phyloP scores from a whole-genome alignment of 2,329 filamentous ascomycete species.

The Verruconis gallopava region DNA sequence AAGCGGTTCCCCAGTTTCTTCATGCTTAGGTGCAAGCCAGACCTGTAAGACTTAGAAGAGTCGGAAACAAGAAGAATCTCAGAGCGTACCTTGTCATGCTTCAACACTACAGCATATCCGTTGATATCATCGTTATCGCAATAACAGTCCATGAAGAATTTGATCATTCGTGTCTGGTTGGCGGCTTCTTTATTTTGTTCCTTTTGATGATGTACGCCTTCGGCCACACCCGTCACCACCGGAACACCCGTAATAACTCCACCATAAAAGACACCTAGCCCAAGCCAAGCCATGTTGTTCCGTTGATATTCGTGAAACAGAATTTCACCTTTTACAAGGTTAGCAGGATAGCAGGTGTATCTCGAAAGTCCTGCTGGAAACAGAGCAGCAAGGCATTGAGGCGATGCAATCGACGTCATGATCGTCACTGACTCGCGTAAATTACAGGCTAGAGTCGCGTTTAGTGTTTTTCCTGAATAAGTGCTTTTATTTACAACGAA shows the following conservation, averaged over 20 bases:
- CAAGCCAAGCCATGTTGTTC: slow-evolving; percentile 19
- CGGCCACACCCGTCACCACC: slow-evolving; percentile 37
- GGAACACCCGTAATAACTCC: slow-evolving; percentile 32
- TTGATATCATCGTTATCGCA: slow-evolving; percentile 31
- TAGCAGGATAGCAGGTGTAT: too few species aligned
- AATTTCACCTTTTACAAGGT: too few species aligned
- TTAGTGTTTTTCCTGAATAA: too few species aligned
- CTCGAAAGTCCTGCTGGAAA: too few species aligned
- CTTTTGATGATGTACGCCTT: slow-evolving; percentile 37
- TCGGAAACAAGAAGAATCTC: background rate
- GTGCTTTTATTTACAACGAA: too few species aligned
- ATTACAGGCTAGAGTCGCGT: too few species aligned
- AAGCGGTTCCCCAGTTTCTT: slow-evolving; percentile 19
- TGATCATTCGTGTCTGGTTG: slow-evolving; percentile 37
- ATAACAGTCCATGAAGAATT: slow-evolving; percentile 36
- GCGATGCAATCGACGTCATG: too few species aligned
- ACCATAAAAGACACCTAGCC: slow-evolving; percentile 24
- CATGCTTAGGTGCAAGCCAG: slow-evolving; percentile 24
- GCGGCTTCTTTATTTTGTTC: slow-evolving; percentile 37
- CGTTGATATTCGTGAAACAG: too few species aligned
- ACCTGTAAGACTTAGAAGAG: slow-evolving; percentile 16
- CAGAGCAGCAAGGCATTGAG: too few species aligned
- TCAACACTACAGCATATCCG: slow-evolving; percentile 31
- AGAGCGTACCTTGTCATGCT: slow-evolving; percentile 29
- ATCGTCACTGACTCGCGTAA: too few species aligned